Evolutionary conservation across 371 early-diverging fungal genomes (phyloP).

Genomic region (Mucor mucedo): DNA sequence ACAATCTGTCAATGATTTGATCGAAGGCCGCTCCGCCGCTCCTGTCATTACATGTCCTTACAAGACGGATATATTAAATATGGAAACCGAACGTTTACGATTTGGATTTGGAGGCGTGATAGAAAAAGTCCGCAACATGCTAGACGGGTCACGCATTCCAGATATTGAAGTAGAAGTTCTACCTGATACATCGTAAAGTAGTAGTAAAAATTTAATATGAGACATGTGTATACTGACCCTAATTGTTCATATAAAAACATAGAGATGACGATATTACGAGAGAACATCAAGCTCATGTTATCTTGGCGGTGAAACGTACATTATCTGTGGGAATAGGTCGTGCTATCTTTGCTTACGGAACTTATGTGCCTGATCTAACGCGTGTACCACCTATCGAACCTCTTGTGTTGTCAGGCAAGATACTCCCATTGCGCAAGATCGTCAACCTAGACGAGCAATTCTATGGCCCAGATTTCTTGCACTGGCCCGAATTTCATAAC

Average conservation of each 20-base stretch:
- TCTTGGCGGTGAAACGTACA: constrained; percentile 60
- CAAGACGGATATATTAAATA: constrained; percentile 32
- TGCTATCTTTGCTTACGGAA: constrained; percentile 70
- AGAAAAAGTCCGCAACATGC: constrained; percentile 62
- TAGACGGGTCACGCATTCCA: constrained; percentile 52
- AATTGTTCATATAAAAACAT: not conserved
- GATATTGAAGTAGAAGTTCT: constrained; percentile 45
- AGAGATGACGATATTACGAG: constrained; percentile 56
- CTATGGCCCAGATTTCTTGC: constrained; percentile 49
- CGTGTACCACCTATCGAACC: constrained; percentile 62
- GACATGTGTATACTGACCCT: not conserved
- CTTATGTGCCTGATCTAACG: constrained; percentile 56
- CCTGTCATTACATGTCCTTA: constrained; percentile 14
- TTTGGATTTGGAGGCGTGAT: constrained; percentile 72
- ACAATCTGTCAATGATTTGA: constrained; percentile 12
- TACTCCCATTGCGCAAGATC: constrained; percentile 64
- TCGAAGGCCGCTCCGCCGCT: constrained; percentile 4
- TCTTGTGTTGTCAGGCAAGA: constrained; percentile 61
- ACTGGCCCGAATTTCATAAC: constrained; percentile 89
- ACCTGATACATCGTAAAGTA: constrained; percentile 40
- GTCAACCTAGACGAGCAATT: constrained; percentile 56
- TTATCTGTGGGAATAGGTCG: constrained; percentile 74
- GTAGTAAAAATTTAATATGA: no score
- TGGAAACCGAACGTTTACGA: constrained; percentile 48
- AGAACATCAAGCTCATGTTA: constrained; percentile 58